phyloP scores from a whole-genome alignment of 495 filamentous ascomycete genomes.

The Pseudoneurospora amorphoporcata region DNA sequence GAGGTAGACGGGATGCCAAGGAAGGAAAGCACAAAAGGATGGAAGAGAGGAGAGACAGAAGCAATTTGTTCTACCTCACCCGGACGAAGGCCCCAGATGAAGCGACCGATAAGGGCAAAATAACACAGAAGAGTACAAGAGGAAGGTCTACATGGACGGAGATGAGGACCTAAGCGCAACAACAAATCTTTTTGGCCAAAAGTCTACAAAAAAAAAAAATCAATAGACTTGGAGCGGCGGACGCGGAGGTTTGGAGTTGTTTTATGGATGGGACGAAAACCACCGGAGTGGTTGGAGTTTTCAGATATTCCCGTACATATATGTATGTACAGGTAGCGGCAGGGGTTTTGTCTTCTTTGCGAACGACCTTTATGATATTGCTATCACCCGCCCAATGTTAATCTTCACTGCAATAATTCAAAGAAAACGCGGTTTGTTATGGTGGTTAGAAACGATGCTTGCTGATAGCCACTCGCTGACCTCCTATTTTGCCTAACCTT shows the following conservation, averaged over 20 bases:
- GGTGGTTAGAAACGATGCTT: background rate
- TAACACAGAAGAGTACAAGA: background rate
- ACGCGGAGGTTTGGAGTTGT: background rate
- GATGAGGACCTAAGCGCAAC: background rate
- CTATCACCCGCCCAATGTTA: background rate
- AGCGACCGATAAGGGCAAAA: background rate
- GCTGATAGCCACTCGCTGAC: background rate
- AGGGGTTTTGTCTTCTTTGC: background rate
- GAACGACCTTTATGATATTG: background rate
- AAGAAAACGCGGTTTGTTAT: background rate
- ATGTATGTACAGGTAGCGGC: background rate
- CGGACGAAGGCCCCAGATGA: background rate
- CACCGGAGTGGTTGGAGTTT: background rate
- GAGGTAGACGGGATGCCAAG: background rate
- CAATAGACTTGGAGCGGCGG: background rate
- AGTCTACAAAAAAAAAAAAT: background rate
- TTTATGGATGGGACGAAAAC: background rate
- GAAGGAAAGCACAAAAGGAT: background rate
- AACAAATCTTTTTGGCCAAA: background rate
- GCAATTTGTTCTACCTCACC: background rate
- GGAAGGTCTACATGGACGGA: background rate
- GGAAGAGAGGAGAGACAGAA: background rate
- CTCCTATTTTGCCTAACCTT: too few relatives aligned
- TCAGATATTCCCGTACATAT: background rate
- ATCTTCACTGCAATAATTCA: background rate